Conservation (phyloP, 352 stramenopile genomes). For the Vaucheria bursata region DNA sequence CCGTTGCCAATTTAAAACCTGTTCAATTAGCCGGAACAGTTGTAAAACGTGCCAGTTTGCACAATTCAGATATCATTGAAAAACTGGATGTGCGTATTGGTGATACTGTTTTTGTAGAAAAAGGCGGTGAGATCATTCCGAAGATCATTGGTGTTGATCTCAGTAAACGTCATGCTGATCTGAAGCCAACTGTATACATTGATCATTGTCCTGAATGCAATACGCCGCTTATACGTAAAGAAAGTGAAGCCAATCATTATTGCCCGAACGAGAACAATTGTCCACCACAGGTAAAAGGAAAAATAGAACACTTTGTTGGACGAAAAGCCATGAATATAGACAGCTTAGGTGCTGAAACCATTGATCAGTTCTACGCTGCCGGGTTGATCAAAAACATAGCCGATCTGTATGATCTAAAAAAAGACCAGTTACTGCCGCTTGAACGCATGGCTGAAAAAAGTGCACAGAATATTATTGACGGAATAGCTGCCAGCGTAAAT, state of each 20-base stretch:
- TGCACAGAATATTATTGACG: background rate
- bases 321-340: slow-evolving; percentile 17
- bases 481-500: background rate
- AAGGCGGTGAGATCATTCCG: background rate
- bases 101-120: slow-evolving; percentile 1
- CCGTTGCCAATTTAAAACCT: slow-evolving; percentile 5
- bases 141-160: background rate
- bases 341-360: background rate
- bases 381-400: background rate
- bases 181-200: background rate
- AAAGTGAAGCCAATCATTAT: background rate
- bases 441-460: slow-evolving; percentile 12
- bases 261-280: background rate
- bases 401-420: slow-evolving; percentile 8
- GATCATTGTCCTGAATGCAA: slow-evolving; percentile 3
- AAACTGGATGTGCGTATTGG: background rate
- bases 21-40: background rate
- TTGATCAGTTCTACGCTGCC: background rate
- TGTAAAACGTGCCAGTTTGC: background rate
- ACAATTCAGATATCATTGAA: slow-evolving; percentile 3
- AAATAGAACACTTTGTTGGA: background rate
- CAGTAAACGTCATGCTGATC: background rate
- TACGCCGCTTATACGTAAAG: background rate
- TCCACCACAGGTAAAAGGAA: background rate
- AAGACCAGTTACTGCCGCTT: slow-evolving; percentile 1